phyloP scores from a whole-genome alignment of 139 green algal genomes.

The Tetraselmis chui region DNA sequence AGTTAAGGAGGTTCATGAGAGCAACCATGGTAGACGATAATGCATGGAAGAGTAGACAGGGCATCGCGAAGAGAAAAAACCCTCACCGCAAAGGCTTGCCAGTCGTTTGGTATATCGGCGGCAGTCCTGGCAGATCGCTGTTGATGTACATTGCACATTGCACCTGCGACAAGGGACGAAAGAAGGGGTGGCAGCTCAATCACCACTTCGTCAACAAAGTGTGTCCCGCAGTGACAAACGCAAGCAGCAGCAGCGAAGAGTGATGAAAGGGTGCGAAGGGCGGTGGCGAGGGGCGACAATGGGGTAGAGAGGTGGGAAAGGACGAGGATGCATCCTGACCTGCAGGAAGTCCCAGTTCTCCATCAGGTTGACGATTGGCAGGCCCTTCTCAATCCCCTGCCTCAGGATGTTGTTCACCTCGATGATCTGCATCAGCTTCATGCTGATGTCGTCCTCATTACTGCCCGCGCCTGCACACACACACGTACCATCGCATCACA shows the following conservation, averaged over 20 bases:
- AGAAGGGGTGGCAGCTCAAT: neutral
- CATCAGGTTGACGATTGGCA: constrained; percentile 71
- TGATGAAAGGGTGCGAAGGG: too few species aligned
- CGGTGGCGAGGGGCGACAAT: too few species aligned
- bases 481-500: neutral
- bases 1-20: too few species aligned
- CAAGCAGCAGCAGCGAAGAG: too few species aligned
- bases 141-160: constrained; percentile 89
- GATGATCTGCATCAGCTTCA: constrained; percentile 92
- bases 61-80: too few species aligned
- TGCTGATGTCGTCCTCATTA: constrained; percentile 98
- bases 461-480: constrained; percentile 48
- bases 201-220: too few species aligned
- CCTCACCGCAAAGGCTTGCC: constrained; percentile 74
- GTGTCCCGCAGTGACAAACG: too few species aligned
- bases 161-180: constrained; percentile 21
- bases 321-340: constrained; percentile 27
- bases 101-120: constrained; percentile 46
- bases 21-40: too few species aligned
- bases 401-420: constrained; percentile 80
- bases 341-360: constrained; percentile 98
- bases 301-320: neutral
- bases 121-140: constrained; percentile 84
- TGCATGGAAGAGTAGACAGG: too few species aligned
- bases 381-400: constrained; percentile 68